These are phyloP conservation scores for Yamadazyma tumulicola DNA, from an alignment of 805 yeast species.

Conservation along the genomic window DNA sequence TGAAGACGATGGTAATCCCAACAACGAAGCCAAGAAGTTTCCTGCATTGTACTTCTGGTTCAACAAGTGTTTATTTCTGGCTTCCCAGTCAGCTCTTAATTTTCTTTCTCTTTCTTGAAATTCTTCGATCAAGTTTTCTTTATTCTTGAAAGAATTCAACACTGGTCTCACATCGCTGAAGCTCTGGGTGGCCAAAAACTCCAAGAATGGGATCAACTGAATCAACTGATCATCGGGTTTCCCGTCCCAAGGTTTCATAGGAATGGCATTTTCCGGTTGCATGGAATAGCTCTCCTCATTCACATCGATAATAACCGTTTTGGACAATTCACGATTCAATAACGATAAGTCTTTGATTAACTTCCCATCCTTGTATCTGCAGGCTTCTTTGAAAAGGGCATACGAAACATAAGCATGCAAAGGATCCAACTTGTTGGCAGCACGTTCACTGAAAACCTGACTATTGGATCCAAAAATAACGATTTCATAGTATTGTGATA, in stretches of 20 bases:
- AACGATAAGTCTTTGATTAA: conserved; percentile 85
- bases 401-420: conserved; percentile 84
- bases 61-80: conserved; percentile 44
- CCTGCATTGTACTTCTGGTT: conserved; percentile 38
- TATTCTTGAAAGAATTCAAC: conserved; percentile 66
- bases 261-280: conserved; percentile 94
- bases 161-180: conserved; percentile 88
- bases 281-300: conserved; percentile 65
- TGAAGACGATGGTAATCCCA: conserved; percentile 56
- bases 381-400: conserved; percentile 86
- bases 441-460: conserved; percentile 79
- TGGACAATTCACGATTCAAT: conserved; percentile 85
- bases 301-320: conserved; percentile 77
- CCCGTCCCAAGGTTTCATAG: conserved; percentile 85
- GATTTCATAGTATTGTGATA: conserved; percentile 93
- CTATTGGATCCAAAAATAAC: conserved; percentile 85
- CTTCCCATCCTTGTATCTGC: conserved; percentile 84
- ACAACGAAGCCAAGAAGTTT: conserved; percentile 54
- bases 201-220: conserved; percentile 85
- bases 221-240: conserved; percentile 75
- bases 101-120: conserved; percentile 72
- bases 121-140: conserved; percentile 68
- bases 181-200: conserved; percentile 86
- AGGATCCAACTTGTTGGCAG: conserved; percentile 89
- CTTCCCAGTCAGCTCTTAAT: conserved; percentile 68